Base-by-base conservation (phyloP, 192 early-diverging fungal species). In the Entophlyctis luteolus region DNA sequence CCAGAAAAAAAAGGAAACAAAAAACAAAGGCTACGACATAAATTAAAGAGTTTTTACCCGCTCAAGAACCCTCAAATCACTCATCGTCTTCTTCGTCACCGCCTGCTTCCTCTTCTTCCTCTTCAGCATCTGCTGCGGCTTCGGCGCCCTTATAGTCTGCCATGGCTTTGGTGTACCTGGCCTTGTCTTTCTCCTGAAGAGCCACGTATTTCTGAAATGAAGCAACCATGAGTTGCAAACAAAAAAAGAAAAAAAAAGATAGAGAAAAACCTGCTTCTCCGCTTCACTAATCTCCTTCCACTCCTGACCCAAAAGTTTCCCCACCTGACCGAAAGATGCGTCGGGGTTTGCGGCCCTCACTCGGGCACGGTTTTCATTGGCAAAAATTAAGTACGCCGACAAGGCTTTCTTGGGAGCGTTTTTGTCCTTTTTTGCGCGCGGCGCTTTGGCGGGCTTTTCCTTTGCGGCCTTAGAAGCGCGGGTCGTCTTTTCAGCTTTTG, bases 341-440 rank as follows among this genome's bases (percentile, higher is more conserved):
- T 86, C 79, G 38, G 92, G 90, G 87, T 93, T 91, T 54, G 90
- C 83, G 45, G 85, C 84, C 83, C 90, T 87, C 45, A 94, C 89
- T 25, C 77, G 74, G 29, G 84, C 59, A 53, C 94, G 83, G 79
- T 86, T 88, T 65, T 86, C 93, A 77, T 92, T 82, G 29, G 90
- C 90, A 80, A 91, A 97, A 76, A 92, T 81, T 80, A 97, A 88
- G 84, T 92, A 97, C 20, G 91, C 93, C 8, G 94, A 90, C 55
- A 94, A 81, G 4, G 88, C 84, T 79, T 90, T 90, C 84, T 97
- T 97, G 78, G 94, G 94, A 16, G 88, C 89, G 69, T 83, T 86
- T 48, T 89, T 86, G 84, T 94, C 90, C 86, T 96, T 94, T 84
- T 91, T 91, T 65, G 79, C 70, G n/a, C 39, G 39, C 39, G 39